Percentiles rank a stretch among this genome's conserved stretches.
These are phyloP conservation scores for Magnolia officinalis DNA, from an alignment of 164 flowering plant species.

Conservation along the genomic window DNA sequence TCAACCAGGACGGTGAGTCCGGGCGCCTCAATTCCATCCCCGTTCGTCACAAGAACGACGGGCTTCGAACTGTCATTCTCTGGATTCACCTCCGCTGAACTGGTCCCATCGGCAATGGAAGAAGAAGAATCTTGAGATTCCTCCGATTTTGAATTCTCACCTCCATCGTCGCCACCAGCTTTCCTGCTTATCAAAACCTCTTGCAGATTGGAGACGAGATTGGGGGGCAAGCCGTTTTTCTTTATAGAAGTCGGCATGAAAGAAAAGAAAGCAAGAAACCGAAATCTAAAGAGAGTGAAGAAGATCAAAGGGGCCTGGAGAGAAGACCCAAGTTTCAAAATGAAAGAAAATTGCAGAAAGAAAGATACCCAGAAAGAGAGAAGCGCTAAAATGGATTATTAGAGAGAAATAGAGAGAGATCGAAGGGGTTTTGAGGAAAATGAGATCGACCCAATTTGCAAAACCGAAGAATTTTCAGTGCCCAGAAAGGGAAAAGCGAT, in stretches of 20 bases:
- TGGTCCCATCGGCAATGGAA: neutral
- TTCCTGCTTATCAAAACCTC: constrained; percentile 54
- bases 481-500: neutral
- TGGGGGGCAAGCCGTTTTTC: constrained; percentile 65
- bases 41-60: constrained; percentile 72
- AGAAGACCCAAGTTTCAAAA: constrained; percentile 8
- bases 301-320: neutral
- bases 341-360: neutral
- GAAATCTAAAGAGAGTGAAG: neutral
- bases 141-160: neutral
- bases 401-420: neutral
- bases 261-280: neutral
- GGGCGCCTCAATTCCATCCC: constrained; percentile 81
- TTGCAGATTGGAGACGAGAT: constrained; percentile 77
- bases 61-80: constrained; percentile 46
- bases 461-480: neutral
- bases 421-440: neutral
- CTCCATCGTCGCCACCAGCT: constrained; percentile 19
- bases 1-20: constrained; percentile 73
- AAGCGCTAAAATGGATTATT: neutral
- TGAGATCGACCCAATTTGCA: neutral
- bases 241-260: constrained; percentile 47
- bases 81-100: constrained; percentile 8
- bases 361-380: constrained; percentile 5
- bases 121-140: neutral